A percentile compares a stretch with the other conserved stretches of the same genome.
These are phyloP conservation scores for Geosmithia flava DNA, from an alignment of 2,329 filamentous ascomycete species.

Conservation along the genomic window DNA sequence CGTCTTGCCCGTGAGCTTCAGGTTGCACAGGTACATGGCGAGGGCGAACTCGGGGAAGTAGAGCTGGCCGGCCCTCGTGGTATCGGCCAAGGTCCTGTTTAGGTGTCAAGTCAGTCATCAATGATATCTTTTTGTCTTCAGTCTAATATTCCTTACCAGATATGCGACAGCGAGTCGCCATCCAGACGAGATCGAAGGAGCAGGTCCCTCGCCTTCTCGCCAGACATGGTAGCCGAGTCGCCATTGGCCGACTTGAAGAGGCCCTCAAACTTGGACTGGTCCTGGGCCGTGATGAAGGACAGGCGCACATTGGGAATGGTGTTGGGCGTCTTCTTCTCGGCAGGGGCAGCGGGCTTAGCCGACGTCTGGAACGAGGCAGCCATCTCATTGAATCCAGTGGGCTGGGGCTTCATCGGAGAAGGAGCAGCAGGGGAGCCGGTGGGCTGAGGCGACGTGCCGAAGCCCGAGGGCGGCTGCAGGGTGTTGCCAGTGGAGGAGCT, in stretches of 20 bases:
- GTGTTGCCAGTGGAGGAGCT: constrained; percentile 28
- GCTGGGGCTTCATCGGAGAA: constrained; percentile 50
- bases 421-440: constrained; percentile 33
- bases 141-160: constrained; percentile 51
- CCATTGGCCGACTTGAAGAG: constrained; percentile 93
- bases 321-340: constrained; percentile 40
- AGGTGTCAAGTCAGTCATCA: constrained; percentile 4
- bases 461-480: constrained; percentile 27
- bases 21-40: constrained; percentile 96
- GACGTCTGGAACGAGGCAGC: constrained; percentile 51
- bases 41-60: constrained; percentile 96
- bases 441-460: constrained; percentile 34
- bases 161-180: constrained; percentile 78
- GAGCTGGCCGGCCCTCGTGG: constrained; percentile 88
- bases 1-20: constrained; percentile 78
- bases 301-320: constrained; percentile 91
- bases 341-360: constrained; percentile 28
- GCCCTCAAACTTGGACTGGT: constrained; percentile 95
- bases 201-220: constrained; percentile 83
- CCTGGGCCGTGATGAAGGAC: constrained; percentile 89
- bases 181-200: constrained; percentile 79
- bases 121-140: too few species aligned
- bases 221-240: constrained; percentile 74
- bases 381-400: constrained; percentile 55
- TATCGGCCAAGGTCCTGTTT: constrained; percentile 76